phyloP scores from a whole-genome alignment of 768 basidiomycete genomes.

The Clitopilus passeckerianus region DNA sequence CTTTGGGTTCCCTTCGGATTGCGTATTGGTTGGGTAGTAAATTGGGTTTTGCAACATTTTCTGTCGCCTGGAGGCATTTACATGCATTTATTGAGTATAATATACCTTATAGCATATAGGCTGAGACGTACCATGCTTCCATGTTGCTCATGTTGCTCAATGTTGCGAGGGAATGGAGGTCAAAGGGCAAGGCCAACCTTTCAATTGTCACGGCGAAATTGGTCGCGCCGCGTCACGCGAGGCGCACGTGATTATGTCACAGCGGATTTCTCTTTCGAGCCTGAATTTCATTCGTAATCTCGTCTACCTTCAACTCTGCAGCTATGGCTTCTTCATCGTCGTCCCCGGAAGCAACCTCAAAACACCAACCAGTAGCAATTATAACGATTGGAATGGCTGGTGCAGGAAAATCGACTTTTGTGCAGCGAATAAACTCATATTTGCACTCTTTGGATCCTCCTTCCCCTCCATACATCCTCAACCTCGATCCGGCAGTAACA shows the following conservation, averaged over 20 bases:
- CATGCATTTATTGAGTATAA: background rate
- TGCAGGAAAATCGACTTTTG: constrained; percentile 96
- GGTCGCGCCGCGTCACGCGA: background rate
- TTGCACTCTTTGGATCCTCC: constrained; percentile 64
- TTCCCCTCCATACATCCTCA: constrained; percentile 90
- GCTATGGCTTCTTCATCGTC: constrained; percentile 14
- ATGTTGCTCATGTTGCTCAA: background rate
- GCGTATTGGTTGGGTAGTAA: constrained; percentile 13
- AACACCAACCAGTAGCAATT: constrained; percentile 73
- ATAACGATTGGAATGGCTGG: constrained; percentile 97
- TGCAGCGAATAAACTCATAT: constrained; percentile 91
- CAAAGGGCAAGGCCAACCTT: background rate
- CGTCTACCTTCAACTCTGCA: background rate
- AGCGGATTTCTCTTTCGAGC: background rate
- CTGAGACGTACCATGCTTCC: constrained; percentile 19
- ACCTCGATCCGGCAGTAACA: constrained; percentile 94
- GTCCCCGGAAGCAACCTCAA: constrained; percentile 9
- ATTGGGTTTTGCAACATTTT: constrained; percentile 13
- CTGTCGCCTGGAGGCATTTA: constrained; percentile 10
- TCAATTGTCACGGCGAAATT: background rate
- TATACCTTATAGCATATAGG: background rate
- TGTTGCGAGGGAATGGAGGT: background rate
- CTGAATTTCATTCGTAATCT: background rate
- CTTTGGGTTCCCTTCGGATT: constrained; percentile 10
- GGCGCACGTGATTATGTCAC: background rate